Conservation (phyloP, 805 yeast genomes). For the Metschnikowia anglica region DNA sequence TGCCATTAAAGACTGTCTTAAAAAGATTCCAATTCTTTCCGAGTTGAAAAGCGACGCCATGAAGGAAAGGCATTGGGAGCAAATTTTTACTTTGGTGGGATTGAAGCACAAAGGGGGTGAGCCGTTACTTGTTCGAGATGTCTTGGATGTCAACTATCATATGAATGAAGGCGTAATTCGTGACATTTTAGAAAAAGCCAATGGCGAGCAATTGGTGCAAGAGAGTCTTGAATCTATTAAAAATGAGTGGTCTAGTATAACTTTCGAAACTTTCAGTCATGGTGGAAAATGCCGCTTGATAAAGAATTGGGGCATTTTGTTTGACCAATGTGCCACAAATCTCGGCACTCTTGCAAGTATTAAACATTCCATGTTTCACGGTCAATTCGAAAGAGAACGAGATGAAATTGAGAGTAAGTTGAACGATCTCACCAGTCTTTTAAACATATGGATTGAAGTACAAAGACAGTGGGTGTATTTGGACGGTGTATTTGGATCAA, state of each 20-base stretch:
- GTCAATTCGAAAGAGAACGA: constrained; percentile 59
- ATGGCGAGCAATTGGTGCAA: constrained; percentile 68
- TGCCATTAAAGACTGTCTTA: constrained; percentile 40
- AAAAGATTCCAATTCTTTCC: constrained; percentile 37
- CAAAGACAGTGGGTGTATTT: constrained; percentile 89
- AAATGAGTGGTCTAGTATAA: constrained; percentile 52
- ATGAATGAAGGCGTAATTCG: constrained; percentile 48
- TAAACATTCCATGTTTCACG: constrained; percentile 64
- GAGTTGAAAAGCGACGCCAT: constrained; percentile 57
- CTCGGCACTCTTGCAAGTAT: constrained; percentile 63
- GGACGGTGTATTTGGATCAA: constrained; percentile 67
- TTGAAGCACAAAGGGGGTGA: constrained; percentile 21
- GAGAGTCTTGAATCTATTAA: constrained; percentile 51
- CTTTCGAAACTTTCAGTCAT: constrained; percentile 55
- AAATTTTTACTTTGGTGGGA: constrained; percentile 39
- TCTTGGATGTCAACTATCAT: constrained; percentile 56
- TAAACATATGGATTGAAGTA: constrained; percentile 76
- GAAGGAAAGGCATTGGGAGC: constrained; percentile 66
- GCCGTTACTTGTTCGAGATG: constrained; percentile 51
- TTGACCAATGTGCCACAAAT: constrained; percentile 60
- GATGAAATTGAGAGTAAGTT: constrained; percentile 55
- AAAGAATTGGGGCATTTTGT: constrained; percentile 63
- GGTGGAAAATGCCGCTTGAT: constrained; percentile 54
- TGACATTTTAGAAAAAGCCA: constrained; percentile 58
- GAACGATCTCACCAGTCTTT: constrained; percentile 47